These are phyloP conservation scores for Gossypium gossypioides DNA, from an alignment of 441 rosid species.

Conservation along the genomic window DNA sequence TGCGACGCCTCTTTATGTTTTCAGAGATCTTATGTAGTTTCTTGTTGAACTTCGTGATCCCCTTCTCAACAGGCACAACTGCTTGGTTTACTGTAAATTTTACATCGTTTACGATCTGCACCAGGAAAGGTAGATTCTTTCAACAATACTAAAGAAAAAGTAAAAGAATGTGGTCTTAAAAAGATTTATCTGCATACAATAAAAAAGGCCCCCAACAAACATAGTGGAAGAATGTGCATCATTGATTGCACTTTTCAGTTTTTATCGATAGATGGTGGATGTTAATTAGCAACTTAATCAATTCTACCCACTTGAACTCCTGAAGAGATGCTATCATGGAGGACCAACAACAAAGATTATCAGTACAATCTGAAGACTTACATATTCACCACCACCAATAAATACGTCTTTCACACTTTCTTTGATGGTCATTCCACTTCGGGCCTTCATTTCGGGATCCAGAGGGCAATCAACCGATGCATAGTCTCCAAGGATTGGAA, in stretches of 20 bases:
- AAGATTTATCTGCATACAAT: background rate
- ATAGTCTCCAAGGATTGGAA: slow-evolving; percentile 97
- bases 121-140: slow-evolving; percentile 14
- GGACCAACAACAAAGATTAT: background rate
- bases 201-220: background rate
- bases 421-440: slow-evolving; percentile 81
- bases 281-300: background rate
- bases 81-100: slow-evolving; percentile 95
- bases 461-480: slow-evolving; percentile 79
- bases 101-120: slow-evolving; percentile 91
- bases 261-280: background rate
- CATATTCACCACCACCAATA: slow-evolving; percentile 88
- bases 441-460: slow-evolving; percentile 65
- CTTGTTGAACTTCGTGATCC: slow-evolving; percentile 78
- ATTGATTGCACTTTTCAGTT: background rate
- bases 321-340: background rate
- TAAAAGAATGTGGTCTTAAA: too few relatives aligned
- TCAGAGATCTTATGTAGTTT: slow-evolving; percentile 81
- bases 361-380: slow-evolving; percentile 39
- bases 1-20: slow-evolving; percentile 76
- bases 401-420: slow-evolving; percentile 89
- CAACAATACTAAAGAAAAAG: background rate
- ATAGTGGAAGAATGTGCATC: background rate
- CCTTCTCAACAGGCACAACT: slow-evolving; percentile 91
- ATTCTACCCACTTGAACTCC: background rate